Percentiles rank a stretch among this genome's conserved stretches.
phyloP scores from a whole-genome alignment of 352 stramenopile genomes.

The Thalassiosira mediterranea region DNA sequence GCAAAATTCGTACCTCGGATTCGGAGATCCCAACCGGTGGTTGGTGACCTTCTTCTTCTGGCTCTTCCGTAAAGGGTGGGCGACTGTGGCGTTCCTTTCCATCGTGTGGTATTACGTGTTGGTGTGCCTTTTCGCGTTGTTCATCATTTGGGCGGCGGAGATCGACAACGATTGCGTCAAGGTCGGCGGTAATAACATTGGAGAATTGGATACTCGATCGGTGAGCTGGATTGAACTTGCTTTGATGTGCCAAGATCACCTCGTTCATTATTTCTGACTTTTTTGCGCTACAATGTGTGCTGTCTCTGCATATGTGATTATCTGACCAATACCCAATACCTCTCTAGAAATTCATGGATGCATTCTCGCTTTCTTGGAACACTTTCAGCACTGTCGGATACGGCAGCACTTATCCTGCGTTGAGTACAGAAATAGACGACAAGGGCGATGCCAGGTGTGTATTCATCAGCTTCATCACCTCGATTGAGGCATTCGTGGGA shows the following conservation, averaged over 20 bases:
- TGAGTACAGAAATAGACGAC: conserved; percentile 61
- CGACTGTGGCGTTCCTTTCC: conserved; percentile 26
- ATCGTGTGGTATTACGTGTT: conserved; percentile 32
- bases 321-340: too few species aligned
- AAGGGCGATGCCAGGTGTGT: conserved; percentile 25
- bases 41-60: conserved; percentile 49
- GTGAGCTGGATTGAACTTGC: conserved; percentile 15
- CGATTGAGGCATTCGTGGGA: conserved; percentile 41
- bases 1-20: conserved; percentile 1
- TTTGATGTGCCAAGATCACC: too few species aligned
- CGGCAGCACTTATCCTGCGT: conserved; percentile 64
- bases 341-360: too few species aligned
- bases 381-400: conserved; percentile 62
- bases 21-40: conserved; percentile 31
- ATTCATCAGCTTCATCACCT: conserved; percentile 41
- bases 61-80: conserved; percentile 41
- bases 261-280: too few species aligned
- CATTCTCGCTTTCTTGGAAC: conserved; percentile 48
- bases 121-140: conserved; percentile 31
- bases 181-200: conserved; percentile 20
- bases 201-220: conserved; percentile 8
- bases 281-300: too few species aligned
- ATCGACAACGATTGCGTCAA: conserved; percentile 40
- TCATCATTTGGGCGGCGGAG: conserved; percentile 31
- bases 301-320: too few species aligned